A percentile compares a stretch with the other conserved stretches of the same genome.
Conservation (phyloP, 805 yeast genomes). For the Kazachstania taianensis region DNA sequence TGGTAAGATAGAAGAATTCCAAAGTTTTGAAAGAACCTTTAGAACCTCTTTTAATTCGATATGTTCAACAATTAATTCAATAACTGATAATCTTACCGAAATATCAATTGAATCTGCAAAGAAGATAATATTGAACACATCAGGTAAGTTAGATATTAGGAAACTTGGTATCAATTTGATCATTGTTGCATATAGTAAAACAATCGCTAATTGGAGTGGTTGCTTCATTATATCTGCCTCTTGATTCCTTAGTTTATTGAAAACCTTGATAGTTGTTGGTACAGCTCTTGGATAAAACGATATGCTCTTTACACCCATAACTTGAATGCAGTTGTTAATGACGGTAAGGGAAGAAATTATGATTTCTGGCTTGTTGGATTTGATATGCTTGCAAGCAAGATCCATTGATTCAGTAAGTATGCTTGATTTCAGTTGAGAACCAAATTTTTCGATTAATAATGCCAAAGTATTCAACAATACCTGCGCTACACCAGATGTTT, state of each 20-base stretch:
- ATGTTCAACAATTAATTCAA: slow-evolving; percentile 52
- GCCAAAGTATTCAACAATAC: slow-evolving; percentile 62
- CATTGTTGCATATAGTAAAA: slow-evolving; percentile 63
- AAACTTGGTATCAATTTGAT: slow-evolving; percentile 81
- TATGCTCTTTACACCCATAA: slow-evolving; percentile 76
- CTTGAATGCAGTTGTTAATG: slow-evolving; percentile 57
- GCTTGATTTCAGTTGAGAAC: slow-evolving; percentile 37
- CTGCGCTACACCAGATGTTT: slow-evolving; percentile 44
- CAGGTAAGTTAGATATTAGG: slow-evolving; percentile 56
- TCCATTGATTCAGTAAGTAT: slow-evolving; percentile 41
- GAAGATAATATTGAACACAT: slow-evolving; percentile 50
- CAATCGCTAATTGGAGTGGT: slow-evolving; percentile 54
- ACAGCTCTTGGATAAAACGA: slow-evolving; percentile 79
- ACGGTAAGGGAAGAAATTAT: slow-evolving; percentile 65
- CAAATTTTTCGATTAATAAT: slow-evolving; percentile 52
- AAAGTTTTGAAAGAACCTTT: slow-evolving; percentile 49
- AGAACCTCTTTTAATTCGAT: slow-evolving; percentile 58
- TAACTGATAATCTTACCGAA: slow-evolving; percentile 48
- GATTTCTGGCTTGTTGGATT: slow-evolving; percentile 46
- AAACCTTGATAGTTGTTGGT: slow-evolving; percentile 58
- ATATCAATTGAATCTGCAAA: slow-evolving; percentile 49
- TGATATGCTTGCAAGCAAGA: slow-evolving; percentile 41
- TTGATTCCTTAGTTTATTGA: slow-evolving; percentile 29
- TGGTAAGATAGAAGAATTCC: slow-evolving; percentile 38
- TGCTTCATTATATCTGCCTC: slow-evolving; percentile 23